These are phyloP conservation scores for Hyaloperonospora arabidopsidis DNA, from an alignment of 352 stramenopile genomes.

Conservation along the genomic window DNA sequence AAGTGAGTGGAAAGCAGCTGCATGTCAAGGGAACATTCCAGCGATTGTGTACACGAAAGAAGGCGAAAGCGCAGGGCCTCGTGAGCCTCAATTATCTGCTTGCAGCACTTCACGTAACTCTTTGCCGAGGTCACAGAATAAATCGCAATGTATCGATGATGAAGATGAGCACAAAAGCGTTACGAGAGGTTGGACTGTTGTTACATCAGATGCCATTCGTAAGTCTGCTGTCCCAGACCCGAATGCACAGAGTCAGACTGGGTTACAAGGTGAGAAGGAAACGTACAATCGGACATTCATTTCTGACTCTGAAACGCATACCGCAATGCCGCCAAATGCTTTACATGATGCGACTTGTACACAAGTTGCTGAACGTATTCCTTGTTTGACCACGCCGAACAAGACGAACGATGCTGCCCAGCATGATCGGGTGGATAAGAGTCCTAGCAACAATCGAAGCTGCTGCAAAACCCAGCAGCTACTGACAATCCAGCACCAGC, in stretches of 20 bases:
- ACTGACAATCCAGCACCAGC: constrained; percentile 63
- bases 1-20: constrained; percentile 36
- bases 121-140: background rate
- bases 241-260: constrained; percentile 9
- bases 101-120: constrained; percentile 4
- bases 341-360: constrained; percentile 5
- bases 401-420: constrained; percentile 5
- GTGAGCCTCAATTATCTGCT: background rate
- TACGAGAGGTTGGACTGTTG: constrained; percentile 25
- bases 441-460: constrained; percentile 23
- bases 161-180: constrained; percentile 13
- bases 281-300: background rate
- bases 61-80: background rate
- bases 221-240: constrained; percentile 4
- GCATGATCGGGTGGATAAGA: constrained; percentile 10
- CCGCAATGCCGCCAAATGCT: constrained; percentile 1
- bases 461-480: constrained; percentile 64
- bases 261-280: constrained; percentile 5
- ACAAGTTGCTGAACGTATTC: constrained; percentile 1
- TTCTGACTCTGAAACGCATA: constrained; percentile 3
- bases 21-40: constrained; percentile 27
- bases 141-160: background rate
- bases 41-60: constrained; percentile 8
- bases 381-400: constrained; percentile 3
- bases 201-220: constrained; percentile 15